Base-by-base conservation (phyloP, 1,139 yeast species). In the Lodderomyces theae region DNA sequence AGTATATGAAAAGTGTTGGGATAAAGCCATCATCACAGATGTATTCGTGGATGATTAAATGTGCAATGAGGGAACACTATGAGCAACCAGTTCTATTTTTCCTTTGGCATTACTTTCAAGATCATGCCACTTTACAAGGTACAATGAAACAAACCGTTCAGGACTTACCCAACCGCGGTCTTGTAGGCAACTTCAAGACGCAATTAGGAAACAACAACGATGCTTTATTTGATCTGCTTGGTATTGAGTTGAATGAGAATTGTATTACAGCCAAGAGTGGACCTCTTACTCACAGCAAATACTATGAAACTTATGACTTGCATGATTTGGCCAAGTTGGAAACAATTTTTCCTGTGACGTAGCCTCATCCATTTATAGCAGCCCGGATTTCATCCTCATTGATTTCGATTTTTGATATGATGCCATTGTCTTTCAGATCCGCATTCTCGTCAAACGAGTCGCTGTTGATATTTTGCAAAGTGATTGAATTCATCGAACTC, bases 401-500 rank as follows among this genome's bases (percentile, higher is more conserved):
- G 15, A 37, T 37, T 12, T 30, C 39, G 22, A 37, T 25, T 19
- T 5, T 21, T n/a, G n/a, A 4, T 13, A 5, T 22, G 29, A 18
- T 34, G n/a, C 9, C 28, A 2, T 11, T 19, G 3, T 16, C 36
- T 5, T 22, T 24, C 8, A 13, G 8, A n/a, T 22, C 5, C 12
- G n/a, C 18, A 16, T 18, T 18, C 12, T 25, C 32, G 5, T 23
- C 25, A 19, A 15, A 19, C 23, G 25, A 21, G 17, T 34, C 28
- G 19, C 19, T 12, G 19, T 21, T 23, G 28, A 16, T 12, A 13
- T 24, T 35, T 26, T 31, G 39, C 25, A 37, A 23, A 2, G 72
- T 63, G 32, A 64, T 61, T 5, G 69, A 62, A 25, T 53, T 53
- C 8, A 67, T 61, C 0, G 75, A 69, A 1, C 74, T 74, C 40